A percentile compares a stretch with the other conserved stretches of the same genome.
These are phyloP conservation scores for Sphaerosporella brunnea DNA, from an alignment of 495 filamentous ascomycete species.

Conservation along the genomic window DNA sequence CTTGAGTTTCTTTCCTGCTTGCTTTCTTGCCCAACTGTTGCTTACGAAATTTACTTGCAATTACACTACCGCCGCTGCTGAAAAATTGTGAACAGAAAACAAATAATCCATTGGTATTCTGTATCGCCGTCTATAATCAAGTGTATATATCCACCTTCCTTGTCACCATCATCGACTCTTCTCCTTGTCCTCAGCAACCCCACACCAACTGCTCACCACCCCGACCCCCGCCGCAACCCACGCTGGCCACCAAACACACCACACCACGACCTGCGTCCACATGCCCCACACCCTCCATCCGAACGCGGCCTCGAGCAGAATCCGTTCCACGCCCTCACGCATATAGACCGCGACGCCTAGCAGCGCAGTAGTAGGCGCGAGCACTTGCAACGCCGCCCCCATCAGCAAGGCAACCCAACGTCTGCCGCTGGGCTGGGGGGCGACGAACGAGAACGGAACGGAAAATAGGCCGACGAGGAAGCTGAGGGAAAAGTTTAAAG, in stretches of 20 bases:
- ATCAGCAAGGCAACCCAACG: conserved; percentile 18
- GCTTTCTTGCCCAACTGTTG: no score
- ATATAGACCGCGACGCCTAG: conserved; percentile 35
- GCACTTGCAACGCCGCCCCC: conserved; percentile 33
- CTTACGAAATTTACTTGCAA: no score
- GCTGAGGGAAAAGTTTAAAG: conserved; percentile 86
- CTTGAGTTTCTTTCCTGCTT: no score
- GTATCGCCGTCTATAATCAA: no score
- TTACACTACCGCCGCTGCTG: no score
- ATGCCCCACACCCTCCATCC: conserved; percentile 85
- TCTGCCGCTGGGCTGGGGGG: conserved; percentile 30
- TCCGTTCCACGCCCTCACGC: conserved; percentile 33
- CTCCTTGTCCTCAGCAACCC: background rate
- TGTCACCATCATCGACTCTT: no score
- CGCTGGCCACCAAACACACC: conserved; percentile 97
- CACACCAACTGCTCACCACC: conserved; percentile 23
- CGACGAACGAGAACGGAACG: conserved; percentile 55
- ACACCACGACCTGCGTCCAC: conserved; percentile 79
- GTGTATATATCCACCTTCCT: no score
- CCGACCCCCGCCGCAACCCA: conserved; percentile 53
- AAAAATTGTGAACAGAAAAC: no score
- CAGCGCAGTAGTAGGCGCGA: conserved; percentile 51
- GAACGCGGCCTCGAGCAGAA: conserved; percentile 61
- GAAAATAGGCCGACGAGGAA: conserved; percentile 69
- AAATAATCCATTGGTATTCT: no score